Evolutionary conservation across 1,284 basidiomycete species (phyloP).

Genomic region (Pascua guehoae): DNA sequence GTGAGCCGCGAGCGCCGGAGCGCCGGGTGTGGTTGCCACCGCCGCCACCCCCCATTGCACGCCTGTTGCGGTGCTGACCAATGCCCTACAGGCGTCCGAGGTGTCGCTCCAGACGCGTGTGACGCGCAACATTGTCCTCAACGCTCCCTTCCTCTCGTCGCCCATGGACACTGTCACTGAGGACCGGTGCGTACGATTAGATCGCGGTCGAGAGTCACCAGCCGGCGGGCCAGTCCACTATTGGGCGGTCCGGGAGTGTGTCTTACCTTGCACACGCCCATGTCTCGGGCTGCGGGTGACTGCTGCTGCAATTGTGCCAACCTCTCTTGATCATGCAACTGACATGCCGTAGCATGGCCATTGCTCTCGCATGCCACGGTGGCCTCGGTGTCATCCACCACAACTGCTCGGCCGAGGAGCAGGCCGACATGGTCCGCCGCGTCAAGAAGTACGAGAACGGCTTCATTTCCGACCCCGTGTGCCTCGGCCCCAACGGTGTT

Average conservation of each 20-base stretch:
- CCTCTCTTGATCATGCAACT: background rate
- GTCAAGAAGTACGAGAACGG: conserved; percentile 99
- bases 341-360: conserved; percentile 68
- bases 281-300: too few relatives aligned
- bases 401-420: conserved; percentile 82
- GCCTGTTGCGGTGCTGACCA: conserved; percentile 7
- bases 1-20: conserved; percentile 53
- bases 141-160: conserved; percentile 94
- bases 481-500: conserved; percentile 69
- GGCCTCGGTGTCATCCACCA: conserved; percentile 99
- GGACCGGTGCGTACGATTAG: conserved; percentile 54
- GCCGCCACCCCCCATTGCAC: too few relatives aligned
- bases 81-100: conserved; percentile 47
- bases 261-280: too few relatives aligned
- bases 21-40: background rate
- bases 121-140: conserved; percentile 86
- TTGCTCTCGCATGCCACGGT: conserved; percentile 88
- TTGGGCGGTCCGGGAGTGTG: too few relatives aligned
- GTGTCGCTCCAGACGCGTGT: conserved; percentile 81
- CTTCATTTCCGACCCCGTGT: conserved; percentile 93
- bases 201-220: background rate
- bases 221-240: too few relatives aligned
- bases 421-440: conserved; percentile 94
- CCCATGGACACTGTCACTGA: conserved; percentile 99
- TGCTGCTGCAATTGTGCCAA: too few relatives aligned